Conservation (phyloP, 352 stramenopile species). For the Globisporangium camurandrum region DNA sequence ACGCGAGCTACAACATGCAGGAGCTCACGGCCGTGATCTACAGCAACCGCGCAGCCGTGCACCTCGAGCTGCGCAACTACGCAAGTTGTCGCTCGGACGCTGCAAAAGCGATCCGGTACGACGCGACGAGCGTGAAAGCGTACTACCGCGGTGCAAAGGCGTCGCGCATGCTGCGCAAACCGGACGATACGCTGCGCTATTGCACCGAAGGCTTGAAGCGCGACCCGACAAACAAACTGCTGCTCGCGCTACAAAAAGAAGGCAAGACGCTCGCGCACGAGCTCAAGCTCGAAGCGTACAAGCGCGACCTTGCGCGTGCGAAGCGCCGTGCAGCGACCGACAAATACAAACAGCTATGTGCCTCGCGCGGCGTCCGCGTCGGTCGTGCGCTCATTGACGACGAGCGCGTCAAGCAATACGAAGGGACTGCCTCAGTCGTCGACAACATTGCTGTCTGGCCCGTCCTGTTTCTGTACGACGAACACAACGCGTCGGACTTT, state of each 20-base stretch:
- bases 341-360: constrained; percentile 75
- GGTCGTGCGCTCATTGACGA: constrained; percentile 71
- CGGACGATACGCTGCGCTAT: constrained; percentile 75
- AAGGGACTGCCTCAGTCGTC: constrained; percentile 75
- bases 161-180: constrained; percentile 69
- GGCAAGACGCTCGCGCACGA: constrained; percentile 53
- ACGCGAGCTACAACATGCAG: constrained; percentile 56
- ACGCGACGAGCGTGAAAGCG: constrained; percentile 72
- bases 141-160: constrained; percentile 83
- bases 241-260: constrained; percentile 62
- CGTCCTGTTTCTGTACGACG: constrained; percentile 79
- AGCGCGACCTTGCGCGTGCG: constrained; percentile 61
- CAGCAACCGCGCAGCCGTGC: constrained; percentile 72
- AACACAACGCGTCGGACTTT: constrained; percentile 82
- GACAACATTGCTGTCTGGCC: constrained; percentile 68
- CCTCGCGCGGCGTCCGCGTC: constrained; percentile 51
- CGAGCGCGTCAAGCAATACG: constrained; percentile 72
- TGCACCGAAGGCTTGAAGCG: constrained; percentile 64
- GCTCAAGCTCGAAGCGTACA: constrained; percentile 47
- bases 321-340: constrained; percentile 57
- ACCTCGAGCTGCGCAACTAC: constrained; percentile 84
- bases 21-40: constrained; percentile 71
- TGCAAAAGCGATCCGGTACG: constrained; percentile 58
- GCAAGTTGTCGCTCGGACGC: constrained; percentile 76
- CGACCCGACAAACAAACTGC: constrained; percentile 72